Percentiles rank a stretch among this genome's conserved stretches.
These are phyloP conservation scores for Daphne laureola DNA, from an alignment of 441 rosid species.

Conservation along the genomic window DNA sequence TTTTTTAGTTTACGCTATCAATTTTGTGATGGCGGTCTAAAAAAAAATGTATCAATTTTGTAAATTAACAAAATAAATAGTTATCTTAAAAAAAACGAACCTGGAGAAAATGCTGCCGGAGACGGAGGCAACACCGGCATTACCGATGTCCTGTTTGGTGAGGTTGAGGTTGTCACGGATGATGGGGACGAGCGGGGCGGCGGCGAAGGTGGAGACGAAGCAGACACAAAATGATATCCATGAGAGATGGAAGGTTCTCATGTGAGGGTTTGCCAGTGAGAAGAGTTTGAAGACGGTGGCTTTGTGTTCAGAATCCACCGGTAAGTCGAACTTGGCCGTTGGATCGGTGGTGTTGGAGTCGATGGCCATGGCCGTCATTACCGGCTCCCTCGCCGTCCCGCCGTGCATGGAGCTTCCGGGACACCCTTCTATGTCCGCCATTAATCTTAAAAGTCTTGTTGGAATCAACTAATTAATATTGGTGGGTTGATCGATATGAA, in stretches of 20 bases:
- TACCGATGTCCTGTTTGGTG: conserved; percentile 53
- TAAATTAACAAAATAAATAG: no score
- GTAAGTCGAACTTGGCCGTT: conserved; percentile 50
- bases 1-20: no score
- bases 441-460: no score
- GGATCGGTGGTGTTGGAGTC: conserved; percentile 57
- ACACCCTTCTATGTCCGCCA: conserved; percentile 46
- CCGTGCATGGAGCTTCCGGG: conserved; percentile 89
- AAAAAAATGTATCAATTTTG: no score
- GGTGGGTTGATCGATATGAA: no score
- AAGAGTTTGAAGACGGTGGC: conserved; percentile 64
- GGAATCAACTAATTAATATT: no score
- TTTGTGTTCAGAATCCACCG: conserved; percentile 76
- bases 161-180: conserved; percentile 66
- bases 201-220: conserved; percentile 75
- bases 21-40: no score
- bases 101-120: conserved; percentile 84
- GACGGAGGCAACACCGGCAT: conserved; percentile 86
- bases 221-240: conserved; percentile 83
- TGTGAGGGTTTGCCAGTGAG: conserved; percentile 67
- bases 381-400: conserved; percentile 65
- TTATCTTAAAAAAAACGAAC: no score
- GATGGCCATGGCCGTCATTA: conserved; percentile 57
- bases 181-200: conserved; percentile 81
- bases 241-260: conserved; percentile 73